These are phyloP conservation scores for Hypomyces perniciosus DNA, from an alignment of 2,329 filamentous ascomycete genomes.

Conservation along the genomic window DNA sequence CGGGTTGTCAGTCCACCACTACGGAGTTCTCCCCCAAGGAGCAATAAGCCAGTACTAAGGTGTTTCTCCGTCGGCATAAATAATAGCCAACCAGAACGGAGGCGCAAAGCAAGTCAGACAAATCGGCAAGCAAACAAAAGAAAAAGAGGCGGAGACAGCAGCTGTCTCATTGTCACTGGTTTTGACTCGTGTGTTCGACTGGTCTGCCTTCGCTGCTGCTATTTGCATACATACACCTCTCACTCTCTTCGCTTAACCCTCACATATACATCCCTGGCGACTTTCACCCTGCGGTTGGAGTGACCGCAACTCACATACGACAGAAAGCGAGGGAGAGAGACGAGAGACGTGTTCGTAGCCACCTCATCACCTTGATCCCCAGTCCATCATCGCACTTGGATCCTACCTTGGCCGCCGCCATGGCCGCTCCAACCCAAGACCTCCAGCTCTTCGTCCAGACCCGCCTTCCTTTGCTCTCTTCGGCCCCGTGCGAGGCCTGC, in stretches of 20 bases:
- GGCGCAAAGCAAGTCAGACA: neutral
- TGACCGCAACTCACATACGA: neutral
- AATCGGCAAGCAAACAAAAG: slow-evolving; percentile 4
- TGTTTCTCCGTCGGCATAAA: neutral
- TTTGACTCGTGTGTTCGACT: slow-evolving; percentile 1
- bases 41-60: neutral
- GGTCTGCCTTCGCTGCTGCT: neutral
- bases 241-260: slow-evolving; percentile 1
- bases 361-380: slow-evolving; percentile 1
- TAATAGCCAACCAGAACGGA: slow-evolving; percentile 4
- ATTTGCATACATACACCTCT: neutral
- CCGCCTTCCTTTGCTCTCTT: slow-evolving; percentile 25
- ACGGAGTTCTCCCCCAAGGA: neutral
- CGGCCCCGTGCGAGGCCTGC: slow-evolving; percentile 1
- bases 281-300: no score
- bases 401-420: neutral
- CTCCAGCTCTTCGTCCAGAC: slow-evolving; percentile 29
- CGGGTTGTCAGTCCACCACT: neutral
- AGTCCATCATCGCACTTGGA: neutral
- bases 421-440: slow-evolving; percentile 24
- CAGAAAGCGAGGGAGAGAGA: neutral
- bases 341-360: slow-evolving; percentile 1
- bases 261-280: neutral
- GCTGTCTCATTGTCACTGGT: neutral
- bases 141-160: slow-evolving; percentile 5